Conservation (phyloP, 1,284 basidiomycete species). For the Trametes polyzona region DNA sequence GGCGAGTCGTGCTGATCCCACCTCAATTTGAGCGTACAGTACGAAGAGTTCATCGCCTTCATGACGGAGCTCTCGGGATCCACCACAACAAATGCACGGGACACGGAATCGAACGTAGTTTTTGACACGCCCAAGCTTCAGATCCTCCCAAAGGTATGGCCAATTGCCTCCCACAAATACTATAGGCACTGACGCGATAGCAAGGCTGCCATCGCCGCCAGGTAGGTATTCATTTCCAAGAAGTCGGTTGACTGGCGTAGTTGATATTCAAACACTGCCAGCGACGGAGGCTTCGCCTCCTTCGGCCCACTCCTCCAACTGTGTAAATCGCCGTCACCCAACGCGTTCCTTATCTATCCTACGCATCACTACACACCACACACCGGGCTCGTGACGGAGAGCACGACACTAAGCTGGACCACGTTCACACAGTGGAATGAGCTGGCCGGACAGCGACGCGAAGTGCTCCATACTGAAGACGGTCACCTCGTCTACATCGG, state of each 20-base stretch:
- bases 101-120: constrained; percentile 1
- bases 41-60: constrained; percentile 3
- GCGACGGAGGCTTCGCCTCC: constrained; percentile 16
- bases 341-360: constrained; percentile 15
- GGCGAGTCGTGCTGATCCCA: too few species aligned
- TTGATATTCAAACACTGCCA: not conserved
- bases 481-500: constrained; percentile 14
- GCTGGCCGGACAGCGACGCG: constrained; percentile 15
- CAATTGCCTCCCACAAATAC: not conserved
- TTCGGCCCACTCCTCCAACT: constrained; percentile 10
- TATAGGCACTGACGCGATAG: not conserved
- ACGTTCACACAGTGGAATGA: constrained; percentile 3
- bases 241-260: too few species aligned
- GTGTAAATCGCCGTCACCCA: constrained; percentile 12
- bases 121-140: constrained; percentile 12
- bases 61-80: constrained; percentile 2
- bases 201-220: constrained; percentile 12
- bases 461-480: constrained; percentile 17
- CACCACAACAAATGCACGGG: not conserved
- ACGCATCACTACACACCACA: constrained; percentile 11
- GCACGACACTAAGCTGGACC: constrained; percentile 5
- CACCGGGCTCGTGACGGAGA: not conserved
- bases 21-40: too few species aligned
- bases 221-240: not conserved
- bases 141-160: constrained; percentile 15